Evolutionary conservation across 495 filamentous ascomycete species (phyloP).

Genomic region (Penicillium dipodomyicola): DNA sequence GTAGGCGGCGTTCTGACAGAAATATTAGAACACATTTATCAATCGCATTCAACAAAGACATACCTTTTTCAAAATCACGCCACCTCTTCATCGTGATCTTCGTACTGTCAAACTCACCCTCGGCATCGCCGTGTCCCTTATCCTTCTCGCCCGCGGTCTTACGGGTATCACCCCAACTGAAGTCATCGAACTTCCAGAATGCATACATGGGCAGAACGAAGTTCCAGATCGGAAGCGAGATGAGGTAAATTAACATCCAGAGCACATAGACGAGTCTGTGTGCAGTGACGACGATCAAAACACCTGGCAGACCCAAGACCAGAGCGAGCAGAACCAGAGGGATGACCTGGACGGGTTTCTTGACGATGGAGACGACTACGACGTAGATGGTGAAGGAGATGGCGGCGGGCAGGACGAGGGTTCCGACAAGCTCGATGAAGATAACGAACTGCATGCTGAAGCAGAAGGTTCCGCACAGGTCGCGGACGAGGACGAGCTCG

Average conservation of each 20-base stretch:
- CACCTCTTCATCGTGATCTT: slow-evolving; percentile 99
- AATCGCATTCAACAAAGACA: slow-evolving; percentile 15
- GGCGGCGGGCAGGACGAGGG: slow-evolving; percentile 89
- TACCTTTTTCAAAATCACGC: slow-evolving; percentile 91
- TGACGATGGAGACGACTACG: slow-evolving; percentile 81
- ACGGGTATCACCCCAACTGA: slow-evolving; percentile 97
- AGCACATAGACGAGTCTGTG: slow-evolving; percentile 88
- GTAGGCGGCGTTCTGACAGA: slow-evolving; percentile 27
- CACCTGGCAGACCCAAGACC: slow-evolving; percentile 89
- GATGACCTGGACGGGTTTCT: slow-evolving; percentile 82
- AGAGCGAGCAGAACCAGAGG: slow-evolving; percentile 86
- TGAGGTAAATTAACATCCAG: slow-evolving; percentile 96
- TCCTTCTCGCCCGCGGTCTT: slow-evolving; percentile 93
- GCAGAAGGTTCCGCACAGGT: slow-evolving; percentile 98
- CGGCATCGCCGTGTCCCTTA: slow-evolving; percentile 75
- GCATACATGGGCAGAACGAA: slow-evolving; percentile 92
- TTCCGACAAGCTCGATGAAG: slow-evolving; percentile 93
- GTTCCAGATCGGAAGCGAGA: slow-evolving; percentile 97
- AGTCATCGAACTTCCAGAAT: slow-evolving; percentile 99
- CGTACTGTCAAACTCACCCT: slow-evolving; percentile 95
- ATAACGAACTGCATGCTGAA: slow-evolving; percentile 99
- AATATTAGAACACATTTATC: slow-evolving; percentile 4
- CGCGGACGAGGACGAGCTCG: slow-evolving; percentile 92
- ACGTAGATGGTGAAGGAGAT: slow-evolving; percentile 98
- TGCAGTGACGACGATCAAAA: slow-evolving; percentile 94